Percentiles rank a stretch among this genome's conserved stretches.
Evolutionary conservation across 2,329 filamentous ascomycete genomes (phyloP).

Genomic region (Aspergillus caelatus): DNA sequence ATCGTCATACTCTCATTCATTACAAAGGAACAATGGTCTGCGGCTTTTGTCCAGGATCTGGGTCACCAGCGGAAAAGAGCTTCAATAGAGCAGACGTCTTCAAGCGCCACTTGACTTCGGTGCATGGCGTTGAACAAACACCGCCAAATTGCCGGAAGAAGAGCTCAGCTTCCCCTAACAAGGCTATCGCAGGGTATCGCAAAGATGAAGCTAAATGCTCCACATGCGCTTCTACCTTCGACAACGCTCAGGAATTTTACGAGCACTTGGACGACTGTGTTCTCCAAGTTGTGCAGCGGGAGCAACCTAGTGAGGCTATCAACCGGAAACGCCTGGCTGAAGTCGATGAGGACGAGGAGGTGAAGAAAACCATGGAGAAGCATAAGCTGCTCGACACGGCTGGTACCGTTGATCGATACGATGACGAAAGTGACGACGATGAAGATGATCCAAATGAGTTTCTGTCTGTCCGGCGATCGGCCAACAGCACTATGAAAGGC

Average conservation of each 20-base stretch:
- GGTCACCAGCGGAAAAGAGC: conserved; percentile 87
- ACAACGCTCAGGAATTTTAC: conserved; percentile 92
- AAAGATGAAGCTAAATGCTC: conserved; percentile 84
- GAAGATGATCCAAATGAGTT: conserved; percentile 59
- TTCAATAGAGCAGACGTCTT: conserved; percentile 96
- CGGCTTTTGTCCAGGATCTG: conserved; percentile 88
- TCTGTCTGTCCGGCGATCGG: conserved; percentile 45
- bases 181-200: conserved; percentile 71
- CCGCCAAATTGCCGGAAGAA: conserved; percentile 89
- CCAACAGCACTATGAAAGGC: conserved; percentile 51
- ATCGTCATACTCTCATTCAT: conserved; percentile 88
- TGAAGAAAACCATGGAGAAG: conserved; percentile 60
- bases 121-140: conserved; percentile 90
- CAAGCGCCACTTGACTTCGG: conserved; percentile 87
- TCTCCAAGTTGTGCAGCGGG: conserved; percentile 63
- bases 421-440: conserved; percentile 58
- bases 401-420: conserved; percentile 54
- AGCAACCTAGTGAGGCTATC: conserved; percentile 60
- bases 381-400: conserved; percentile 56
- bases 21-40: conserved; percentile 98
- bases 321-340: conserved; percentile 59
- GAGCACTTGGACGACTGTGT: conserved; percentile 83
- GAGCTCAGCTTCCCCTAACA: conserved; percentile 52
- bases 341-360: conserved; percentile 62
- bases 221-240: conserved; percentile 83